Evolutionary conservation across 1,284 basidiomycete genomes (phyloP), one percentile per base, ranked within the genome.

Genomic region (Fistulina hepatica): DNA sequence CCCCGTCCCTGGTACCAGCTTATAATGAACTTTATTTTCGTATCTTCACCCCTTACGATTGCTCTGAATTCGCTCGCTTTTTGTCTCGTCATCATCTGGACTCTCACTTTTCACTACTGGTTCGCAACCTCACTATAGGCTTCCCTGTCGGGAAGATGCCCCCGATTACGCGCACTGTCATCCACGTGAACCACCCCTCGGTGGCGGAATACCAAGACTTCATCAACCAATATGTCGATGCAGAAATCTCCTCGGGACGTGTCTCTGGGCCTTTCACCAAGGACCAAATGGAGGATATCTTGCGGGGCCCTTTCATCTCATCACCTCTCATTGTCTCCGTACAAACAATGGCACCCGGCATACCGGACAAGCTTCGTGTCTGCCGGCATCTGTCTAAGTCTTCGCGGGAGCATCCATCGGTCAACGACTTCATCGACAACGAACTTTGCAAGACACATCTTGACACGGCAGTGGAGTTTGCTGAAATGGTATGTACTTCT

Each of bases 121-220:
- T 43, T 13, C 2, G 27, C 3, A 42, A 47, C 15, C 38, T 47
- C 9, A 12, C 10, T 3, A 15, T 33, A 9, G 41, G 46, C 20
- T 47, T 47, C 26, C 46, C 46, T 1, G 21, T 47, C 17, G 44
- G 41, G 10, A 23, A 43, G 15, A 21, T 47, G 7, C 46, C 46
- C 2, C 11, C 9, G 3, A 26, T 46, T 9, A 2, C 19, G 15
- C 10, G 27, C 3, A 41, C 43, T 12, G 34, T 41, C 2, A 43
- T 48, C 23, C 36, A 41, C 17, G 23, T 21, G 0, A 44, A 44
- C 21, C 37, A 44, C 15, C 30, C 28, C 2, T 41, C 45, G 2
- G 38, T 40, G 2, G 12, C 15, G 5, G 23, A 40, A 9, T 19
- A 43, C 33, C 6, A 4, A 42, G 44, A 21, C 16, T 46, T 5